Percentiles rank a stretch among this genome's conserved stretches.
These are phyloP conservation scores for Sporothrix pallida DNA, from an alignment of 2,329 filamentous ascomycete species.

Conservation along the genomic window DNA sequence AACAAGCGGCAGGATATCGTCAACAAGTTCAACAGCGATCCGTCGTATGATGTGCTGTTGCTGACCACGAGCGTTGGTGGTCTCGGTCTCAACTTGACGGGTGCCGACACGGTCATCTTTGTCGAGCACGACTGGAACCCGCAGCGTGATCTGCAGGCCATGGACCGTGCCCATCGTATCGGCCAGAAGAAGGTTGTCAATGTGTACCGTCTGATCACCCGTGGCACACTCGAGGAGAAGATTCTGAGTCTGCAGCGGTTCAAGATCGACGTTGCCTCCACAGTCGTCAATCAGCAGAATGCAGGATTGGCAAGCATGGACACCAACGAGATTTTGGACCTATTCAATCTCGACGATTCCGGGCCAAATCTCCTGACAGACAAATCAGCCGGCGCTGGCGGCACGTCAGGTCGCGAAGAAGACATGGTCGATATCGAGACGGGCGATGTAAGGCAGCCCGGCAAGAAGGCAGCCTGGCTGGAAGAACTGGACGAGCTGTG, in stretches of 20 bases:
- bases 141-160: constrained; percentile 96
- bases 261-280: constrained; percentile 98
- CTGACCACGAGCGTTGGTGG: constrained; percentile 95
- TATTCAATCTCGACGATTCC: constrained; percentile 88
- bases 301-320: constrained; percentile 95
- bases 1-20: constrained; percentile 96
- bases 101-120: constrained; percentile 98
- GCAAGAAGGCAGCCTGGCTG: constrained; percentile 89
- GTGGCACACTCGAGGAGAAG: constrained; percentile 97
- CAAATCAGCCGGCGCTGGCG: constrained; percentile 53
- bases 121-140: constrained; percentile 99
- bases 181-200: constrained; percentile 99
- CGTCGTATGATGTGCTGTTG: constrained; percentile 91
- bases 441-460: constrained; percentile 89
- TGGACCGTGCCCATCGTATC: constrained; percentile 98
- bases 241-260: constrained; percentile 97
- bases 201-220: constrained; percentile 94
- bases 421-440: constrained; percentile 94
- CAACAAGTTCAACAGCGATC: constrained; percentile 98
- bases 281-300: constrained; percentile 98
- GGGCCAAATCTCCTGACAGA: constrained; percentile 69
- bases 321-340: constrained; percentile 94
- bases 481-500: constrained; percentile 95
- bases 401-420: constrained; percentile 65
- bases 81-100: constrained; percentile 91